phyloP scores from a whole-genome alignment of 176 grass and related monocot genomes.

The Triticum aestivum region IWGSC_CS_RefSeq_v2.1 NC_057796.1:458138305-458138804 shows the following conservation, averaged over 20 bases:
- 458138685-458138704: neutral
- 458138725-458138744: neutral
- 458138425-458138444: neutral
- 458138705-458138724: neutral
- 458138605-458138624: neutral
- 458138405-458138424: slow-evolving; percentile 1
- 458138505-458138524: neutral
- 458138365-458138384: neutral
- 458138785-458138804: neutral
- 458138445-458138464: neutral
- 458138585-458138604: neutral
- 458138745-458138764: neutral
- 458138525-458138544: neutral
- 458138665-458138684: neutral
- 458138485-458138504: neutral
- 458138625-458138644: neutral
- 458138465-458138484: slow-evolving; percentile 5
- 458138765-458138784: neutral
- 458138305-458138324: slow-evolving; percentile 20
- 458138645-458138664: neutral
- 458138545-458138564: neutral
- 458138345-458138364: neutral
- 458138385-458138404: slow-evolving; percentile 32
- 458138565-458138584: neutral
- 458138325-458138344: neutral